These are phyloP conservation scores for Graphiopsis chlorocephala DNA, from an alignment of 2,329 filamentous ascomycete genomes.

Conservation along the genomic window DNA sequence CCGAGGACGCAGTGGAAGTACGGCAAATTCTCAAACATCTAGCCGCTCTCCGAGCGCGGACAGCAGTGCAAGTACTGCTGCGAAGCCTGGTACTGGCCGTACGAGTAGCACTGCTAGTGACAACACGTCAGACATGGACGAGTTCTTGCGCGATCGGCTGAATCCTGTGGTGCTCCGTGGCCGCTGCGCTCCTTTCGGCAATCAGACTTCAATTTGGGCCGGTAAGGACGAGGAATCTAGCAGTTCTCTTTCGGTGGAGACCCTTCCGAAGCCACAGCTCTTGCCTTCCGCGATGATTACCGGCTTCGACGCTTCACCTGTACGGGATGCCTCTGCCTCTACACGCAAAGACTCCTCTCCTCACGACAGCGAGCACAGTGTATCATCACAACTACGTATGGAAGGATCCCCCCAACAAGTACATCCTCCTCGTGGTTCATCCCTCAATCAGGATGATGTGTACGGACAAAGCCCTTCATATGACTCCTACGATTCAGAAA, in stretches of 20 bases:
- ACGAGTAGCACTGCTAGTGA: constrained; percentile 45
- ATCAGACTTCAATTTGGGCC: constrained; percentile 5
- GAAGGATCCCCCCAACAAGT: neutral
- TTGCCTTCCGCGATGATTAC: constrained; percentile 30
- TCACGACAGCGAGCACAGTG: constrained; percentile 19
- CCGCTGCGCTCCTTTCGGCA: constrained; percentile 38
- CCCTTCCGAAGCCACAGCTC: constrained; percentile 25
- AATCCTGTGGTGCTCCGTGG: constrained; percentile 46
- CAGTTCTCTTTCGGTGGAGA: constrained; percentile 23
- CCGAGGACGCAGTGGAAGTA: constrained; percentile 63
- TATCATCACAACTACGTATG: neutral
- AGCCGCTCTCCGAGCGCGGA: constrained; percentile 46
- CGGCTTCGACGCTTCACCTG: constrained; percentile 1
- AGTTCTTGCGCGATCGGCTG: constrained; percentile 46
- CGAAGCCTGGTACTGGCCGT: constrained; percentile 36
- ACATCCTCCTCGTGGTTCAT: neutral
- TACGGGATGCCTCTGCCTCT: neutral
- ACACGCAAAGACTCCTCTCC: neutral
- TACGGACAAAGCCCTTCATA: neutral
- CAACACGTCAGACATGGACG: constrained; percentile 42
- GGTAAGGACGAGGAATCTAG: constrained; percentile 5
- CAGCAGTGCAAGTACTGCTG: constrained; percentile 38
- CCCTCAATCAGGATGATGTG: neutral
- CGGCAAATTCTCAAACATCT: constrained; percentile 47
- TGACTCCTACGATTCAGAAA: neutral